Conservation (phyloP, 345 rosid genomes). For the Ceriops zippeliana region DNA sequence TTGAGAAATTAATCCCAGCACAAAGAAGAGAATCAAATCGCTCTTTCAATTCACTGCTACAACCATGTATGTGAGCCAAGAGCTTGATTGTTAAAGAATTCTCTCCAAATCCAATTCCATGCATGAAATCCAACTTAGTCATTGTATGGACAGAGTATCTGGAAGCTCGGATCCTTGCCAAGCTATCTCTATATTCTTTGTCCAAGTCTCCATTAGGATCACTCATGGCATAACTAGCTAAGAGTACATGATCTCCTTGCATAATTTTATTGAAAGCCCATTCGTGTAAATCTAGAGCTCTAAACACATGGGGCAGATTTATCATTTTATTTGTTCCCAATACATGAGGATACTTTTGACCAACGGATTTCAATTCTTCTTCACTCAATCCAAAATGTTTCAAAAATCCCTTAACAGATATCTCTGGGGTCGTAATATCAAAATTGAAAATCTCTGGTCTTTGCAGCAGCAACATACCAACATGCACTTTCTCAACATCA, state of each 20-base stretch:
- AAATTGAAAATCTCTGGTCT: conserved; percentile 39
- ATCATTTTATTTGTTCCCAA: conserved; percentile 40
- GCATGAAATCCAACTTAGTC: conserved; percentile 55
- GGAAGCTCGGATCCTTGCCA: conserved; percentile 38
- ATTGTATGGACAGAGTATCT: conserved; percentile 36
- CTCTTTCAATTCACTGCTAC: conserved; percentile 42
- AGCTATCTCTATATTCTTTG: conserved; percentile 34
- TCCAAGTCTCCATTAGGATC: conserved; percentile 43
- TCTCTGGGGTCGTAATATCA: conserved; percentile 38
- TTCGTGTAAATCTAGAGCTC: conserved; percentile 34
- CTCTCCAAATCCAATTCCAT: conserved; percentile 59
- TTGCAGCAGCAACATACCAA: conserved; percentile 47
- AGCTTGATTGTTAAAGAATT: conserved; percentile 48
- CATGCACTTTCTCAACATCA: conserved; percentile 38
- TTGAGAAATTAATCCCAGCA: conserved; percentile 47
- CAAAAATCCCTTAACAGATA: conserved; percentile 48
- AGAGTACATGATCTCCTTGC: conserved; percentile 40
- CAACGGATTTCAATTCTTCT: conserved; percentile 28
- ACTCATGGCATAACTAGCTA: conserved; percentile 39
- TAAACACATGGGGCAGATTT: conserved; percentile 53
- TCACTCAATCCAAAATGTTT: conserved; percentile 46
- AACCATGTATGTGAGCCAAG: conserved; percentile 47
- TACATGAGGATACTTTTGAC: conserved; percentile 19
- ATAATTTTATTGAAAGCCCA: conserved; percentile 47
- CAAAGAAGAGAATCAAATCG: conserved; percentile 43